Conservation (phyloP, 2,329 filamentous ascomycete species). For the Lachnellula arida region DNA sequence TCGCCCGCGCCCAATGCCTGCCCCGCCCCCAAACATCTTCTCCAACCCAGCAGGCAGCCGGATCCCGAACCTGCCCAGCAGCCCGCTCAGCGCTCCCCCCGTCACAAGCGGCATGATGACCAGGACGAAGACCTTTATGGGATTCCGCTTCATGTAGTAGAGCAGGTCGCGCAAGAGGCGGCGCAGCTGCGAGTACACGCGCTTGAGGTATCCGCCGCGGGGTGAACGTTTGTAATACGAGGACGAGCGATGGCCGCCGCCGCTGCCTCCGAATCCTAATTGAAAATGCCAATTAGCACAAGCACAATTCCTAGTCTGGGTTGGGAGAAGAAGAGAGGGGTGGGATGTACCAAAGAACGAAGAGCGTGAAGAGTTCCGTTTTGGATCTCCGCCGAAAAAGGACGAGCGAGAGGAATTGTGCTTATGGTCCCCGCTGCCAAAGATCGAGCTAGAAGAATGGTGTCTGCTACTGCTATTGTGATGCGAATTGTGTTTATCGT, state of each 20-base stretch:
- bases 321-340: neutral
- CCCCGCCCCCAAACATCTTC: constrained; percentile 51
- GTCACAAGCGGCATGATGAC: constrained; percentile 85
- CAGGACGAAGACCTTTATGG: constrained; percentile 80
- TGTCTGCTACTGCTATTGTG: constrained; percentile 8
- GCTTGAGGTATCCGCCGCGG: constrained; percentile 70
- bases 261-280: constrained; percentile 19
- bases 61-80: constrained; percentile 76
- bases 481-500: constrained; percentile 18
- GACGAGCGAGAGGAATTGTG: constrained; percentile 38
- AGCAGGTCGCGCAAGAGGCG: constrained; percentile 75
- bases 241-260: constrained; percentile 22
- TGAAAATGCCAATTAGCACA: too few relatives aligned
- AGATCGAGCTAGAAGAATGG: constrained; percentile 14
- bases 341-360: constrained; percentile 24
- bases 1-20: constrained; percentile 30
- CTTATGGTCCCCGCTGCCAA: constrained; percentile 14
- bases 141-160: constrained; percentile 77
- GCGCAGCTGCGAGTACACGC: constrained; percentile 69
- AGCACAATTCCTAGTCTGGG: neutral
- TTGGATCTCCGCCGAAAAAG: constrained; percentile 43
- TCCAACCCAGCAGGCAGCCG: constrained; percentile 63
- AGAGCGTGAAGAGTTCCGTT: constrained; percentile 36
- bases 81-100: constrained; percentile 72
- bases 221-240: constrained; percentile 78